These are phyloP conservation scores for Metroxylon sagu DNA, from an alignment of 176 grass and related monocot species.

Conservation along the genomic window DNA sequence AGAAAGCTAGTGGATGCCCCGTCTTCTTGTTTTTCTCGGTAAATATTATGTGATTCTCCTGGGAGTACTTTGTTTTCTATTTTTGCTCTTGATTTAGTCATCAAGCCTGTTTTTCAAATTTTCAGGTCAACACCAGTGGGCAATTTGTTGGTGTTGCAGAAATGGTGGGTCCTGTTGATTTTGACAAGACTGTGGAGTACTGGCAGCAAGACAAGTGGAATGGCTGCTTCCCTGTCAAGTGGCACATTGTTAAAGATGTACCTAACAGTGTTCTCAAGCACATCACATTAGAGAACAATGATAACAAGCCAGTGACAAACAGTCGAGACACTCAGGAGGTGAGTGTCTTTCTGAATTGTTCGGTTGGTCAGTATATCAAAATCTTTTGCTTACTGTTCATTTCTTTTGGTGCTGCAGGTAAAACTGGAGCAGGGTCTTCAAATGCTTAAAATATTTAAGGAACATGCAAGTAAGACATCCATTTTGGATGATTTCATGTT, in stretches of 20 bases:
- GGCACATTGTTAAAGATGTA: slow-evolving; percentile 90
- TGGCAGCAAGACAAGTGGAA: slow-evolving; percentile 99
- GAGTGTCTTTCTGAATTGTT: background rate
- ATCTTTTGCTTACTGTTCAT: background rate
- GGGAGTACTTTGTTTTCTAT: background rate
- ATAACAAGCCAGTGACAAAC: slow-evolving; percentile 89
- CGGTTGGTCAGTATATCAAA: too few species aligned
- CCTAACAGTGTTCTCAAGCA: slow-evolving; percentile 85
- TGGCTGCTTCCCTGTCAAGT: slow-evolving; percentile 85
- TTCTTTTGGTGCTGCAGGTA: slow-evolving; percentile 37
- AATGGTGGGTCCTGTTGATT: slow-evolving; percentile 81
- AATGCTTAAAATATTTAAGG: slow-evolving; percentile 92
- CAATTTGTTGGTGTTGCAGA: slow-evolving; percentile 92
- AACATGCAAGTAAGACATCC: slow-evolving; percentile 65
- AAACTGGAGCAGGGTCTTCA: slow-evolving; percentile 91
- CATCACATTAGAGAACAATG: slow-evolving; percentile 90
- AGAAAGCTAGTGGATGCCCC: slow-evolving; percentile 56
- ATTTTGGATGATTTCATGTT: slow-evolving; percentile 90
- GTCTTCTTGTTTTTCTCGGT: slow-evolving; percentile 97
- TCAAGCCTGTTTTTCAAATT: slow-evolving; percentile 1
- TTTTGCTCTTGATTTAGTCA: background rate
- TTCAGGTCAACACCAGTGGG: slow-evolving; percentile 84
- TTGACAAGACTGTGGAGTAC: slow-evolving; percentile 87
- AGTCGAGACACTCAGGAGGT: slow-evolving; percentile 97
- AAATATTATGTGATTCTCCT: slow-evolving; percentile 17